Evolutionary conservation across 345 rosid genomes (phyloP).

Genomic region (Erodium maritimum): DNA sequence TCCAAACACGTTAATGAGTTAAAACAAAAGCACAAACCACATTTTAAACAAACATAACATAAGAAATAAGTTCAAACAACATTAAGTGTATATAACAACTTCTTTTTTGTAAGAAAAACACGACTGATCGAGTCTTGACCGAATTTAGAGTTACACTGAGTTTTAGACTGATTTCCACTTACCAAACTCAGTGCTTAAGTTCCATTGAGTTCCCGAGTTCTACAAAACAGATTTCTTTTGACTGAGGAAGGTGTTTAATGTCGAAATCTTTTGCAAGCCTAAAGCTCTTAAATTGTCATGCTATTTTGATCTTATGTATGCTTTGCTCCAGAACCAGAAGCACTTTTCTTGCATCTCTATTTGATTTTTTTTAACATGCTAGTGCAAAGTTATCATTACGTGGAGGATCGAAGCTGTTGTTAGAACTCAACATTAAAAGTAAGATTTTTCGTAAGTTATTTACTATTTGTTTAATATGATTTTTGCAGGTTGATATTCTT

Average conservation of each 20-base stretch:
- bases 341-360: not conserved
- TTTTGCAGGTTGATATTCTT: conserved; percentile 83
- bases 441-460: not conserved
- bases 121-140: too few species aligned
- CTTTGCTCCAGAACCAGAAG: not conserved
- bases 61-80: too few species aligned
- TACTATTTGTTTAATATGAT: not conserved
- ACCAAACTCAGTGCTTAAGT: too few species aligned
- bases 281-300: not conserved
- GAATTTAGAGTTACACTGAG: too few species aligned
- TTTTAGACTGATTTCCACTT: too few species aligned
- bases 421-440: not conserved
- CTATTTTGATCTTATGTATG: not conserved
- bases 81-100: too few species aligned
- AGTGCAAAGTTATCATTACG: not conserved
- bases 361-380: not conserved
- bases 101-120: too few species aligned
- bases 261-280: not conserved
- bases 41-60: too few species aligned
- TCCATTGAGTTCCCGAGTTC: too few species aligned
- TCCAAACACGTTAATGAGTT: too few species aligned
- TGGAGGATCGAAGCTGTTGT: not conserved
- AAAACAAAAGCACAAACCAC: too few species aligned
- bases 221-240: too few species aligned
- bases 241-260: not conserved